Percentiles rank a stretch among this genome's conserved stretches.
These are phyloP conservation scores for Rosellinia necatrix DNA, from an alignment of 2,329 filamentous ascomycete species.

Conservation along the genomic window DNA sequence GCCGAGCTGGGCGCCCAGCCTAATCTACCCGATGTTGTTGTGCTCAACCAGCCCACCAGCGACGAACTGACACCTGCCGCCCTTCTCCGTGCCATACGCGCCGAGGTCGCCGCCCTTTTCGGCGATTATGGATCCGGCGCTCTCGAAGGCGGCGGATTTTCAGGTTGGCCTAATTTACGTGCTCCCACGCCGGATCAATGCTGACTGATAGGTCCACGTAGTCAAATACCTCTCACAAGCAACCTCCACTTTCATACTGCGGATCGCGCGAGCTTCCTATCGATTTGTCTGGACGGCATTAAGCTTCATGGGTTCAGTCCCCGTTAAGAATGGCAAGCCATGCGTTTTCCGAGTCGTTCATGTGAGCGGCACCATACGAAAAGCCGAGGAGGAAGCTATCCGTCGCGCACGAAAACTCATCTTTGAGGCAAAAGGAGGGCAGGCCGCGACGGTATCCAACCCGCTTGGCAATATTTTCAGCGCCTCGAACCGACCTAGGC, in stretches of 20 bases:
- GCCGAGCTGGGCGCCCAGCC: conserved; percentile 50
- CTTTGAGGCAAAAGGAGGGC: conserved; percentile 62
- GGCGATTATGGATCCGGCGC: conserved; percentile 88
- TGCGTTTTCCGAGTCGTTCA: conserved; percentile 85
- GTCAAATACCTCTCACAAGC: conserved; percentile 91
- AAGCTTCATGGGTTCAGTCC: conserved; percentile 76
- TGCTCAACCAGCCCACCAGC: conserved; percentile 79
- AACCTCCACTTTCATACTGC: conserved; percentile 93
- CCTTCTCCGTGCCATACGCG: conserved; percentile 71
- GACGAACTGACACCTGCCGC: conserved; percentile 68
- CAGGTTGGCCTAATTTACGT: conserved; percentile 54
- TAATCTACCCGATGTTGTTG: conserved; percentile 63
- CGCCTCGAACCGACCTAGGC: conserved; percentile 30
- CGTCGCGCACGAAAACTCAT: conserved; percentile 74
- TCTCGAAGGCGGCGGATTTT: conserved; percentile 66
- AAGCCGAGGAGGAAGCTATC: conserved; percentile 88
- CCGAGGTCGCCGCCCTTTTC: conserved; percentile 73
- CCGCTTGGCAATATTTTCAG: conserved; percentile 48
- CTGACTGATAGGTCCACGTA: conserved; percentile 46
- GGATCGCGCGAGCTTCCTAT: conserved; percentile 81
- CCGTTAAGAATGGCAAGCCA: conserved; percentile 59
- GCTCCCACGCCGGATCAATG: background rate
- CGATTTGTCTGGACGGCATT: conserved; percentile 89
- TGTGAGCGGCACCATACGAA: conserved; percentile 91
- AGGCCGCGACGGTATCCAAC: conserved; percentile 33